Conservation (phyloP, 495 filamentous ascomycete genomes). For the Lophiostoma macrostomum region DNA sequence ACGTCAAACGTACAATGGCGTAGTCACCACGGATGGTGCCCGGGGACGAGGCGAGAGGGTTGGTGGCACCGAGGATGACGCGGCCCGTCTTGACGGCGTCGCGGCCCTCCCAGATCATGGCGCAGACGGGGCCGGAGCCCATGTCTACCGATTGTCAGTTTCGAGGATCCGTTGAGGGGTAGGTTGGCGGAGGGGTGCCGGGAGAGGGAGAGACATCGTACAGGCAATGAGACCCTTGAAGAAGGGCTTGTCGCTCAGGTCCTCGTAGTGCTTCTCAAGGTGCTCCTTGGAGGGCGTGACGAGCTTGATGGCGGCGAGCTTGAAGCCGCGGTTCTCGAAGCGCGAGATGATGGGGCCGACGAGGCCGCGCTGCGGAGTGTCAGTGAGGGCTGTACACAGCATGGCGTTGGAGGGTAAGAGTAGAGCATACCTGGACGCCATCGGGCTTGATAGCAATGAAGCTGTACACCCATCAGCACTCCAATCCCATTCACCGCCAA, state of each 20-base stretch:
- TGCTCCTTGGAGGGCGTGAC: constrained; percentile 79
- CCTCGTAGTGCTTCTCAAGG: constrained; percentile 95
- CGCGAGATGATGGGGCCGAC: constrained; percentile 93
- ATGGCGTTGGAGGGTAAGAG: constrained; percentile 1
- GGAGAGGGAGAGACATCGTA: constrained; percentile 40
- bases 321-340: constrained; percentile 96
- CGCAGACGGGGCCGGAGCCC: constrained; percentile 91
- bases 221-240: constrained; percentile 89
- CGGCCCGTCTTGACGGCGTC: constrained; percentile 98
- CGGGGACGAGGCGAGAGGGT: constrained; percentile 87
- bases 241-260: constrained; percentile 92
- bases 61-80: constrained; percentile 93
- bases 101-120: constrained; percentile 98
- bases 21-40: constrained; percentile 96
- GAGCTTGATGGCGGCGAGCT: constrained; percentile 97
- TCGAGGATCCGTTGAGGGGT: background rate
- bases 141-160: constrained; percentile 63
- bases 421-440: constrained; percentile 80
- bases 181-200: background rate
- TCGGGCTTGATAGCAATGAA: constrained; percentile 99
- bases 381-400: constrained; percentile 30
- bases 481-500: constrained; percentile 12
- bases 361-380: constrained; percentile 74
- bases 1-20: constrained; percentile 32
- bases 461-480: constrained; percentile 48